Evolutionary conservation across 164 flowering plant genomes (phyloP).

Genomic region (Kingdonia uniflora): DNA sequence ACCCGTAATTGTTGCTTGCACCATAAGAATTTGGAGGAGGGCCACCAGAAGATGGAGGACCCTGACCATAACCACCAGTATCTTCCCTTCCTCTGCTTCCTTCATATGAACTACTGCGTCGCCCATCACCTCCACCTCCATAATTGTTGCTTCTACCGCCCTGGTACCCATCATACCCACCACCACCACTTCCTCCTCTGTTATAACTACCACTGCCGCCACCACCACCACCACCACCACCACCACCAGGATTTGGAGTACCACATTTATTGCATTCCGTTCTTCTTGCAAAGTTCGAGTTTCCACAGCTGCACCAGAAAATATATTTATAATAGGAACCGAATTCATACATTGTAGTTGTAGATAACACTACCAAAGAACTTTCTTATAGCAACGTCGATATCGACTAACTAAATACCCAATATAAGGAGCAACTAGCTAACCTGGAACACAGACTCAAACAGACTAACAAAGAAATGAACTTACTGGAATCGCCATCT

Average conservation of each 20-base stretch:
- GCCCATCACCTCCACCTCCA: conserved; percentile 45
- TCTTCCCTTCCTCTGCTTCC: conserved; percentile 55
- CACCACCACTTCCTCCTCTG: conserved; percentile 1
- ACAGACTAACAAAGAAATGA: too few species aligned
- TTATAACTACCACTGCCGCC: not conserved
- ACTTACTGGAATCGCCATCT: too few species aligned
- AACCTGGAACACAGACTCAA: too few species aligned
- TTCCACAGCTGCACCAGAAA: conserved; percentile 70
- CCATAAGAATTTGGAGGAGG: conserved; percentile 46
- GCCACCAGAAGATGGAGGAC: conserved; percentile 54
- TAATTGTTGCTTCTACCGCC: too few species aligned
- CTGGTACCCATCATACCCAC: conserved; percentile 30
- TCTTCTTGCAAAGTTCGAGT: conserved; percentile 88
- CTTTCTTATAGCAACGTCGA: too few species aligned
- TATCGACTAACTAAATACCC: too few species aligned
- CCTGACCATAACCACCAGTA: conserved; percentile 49
- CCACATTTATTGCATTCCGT: conserved; percentile 93
- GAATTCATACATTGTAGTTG: too few species aligned
- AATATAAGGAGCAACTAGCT: too few species aligned
- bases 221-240: conserved; percentile 21
- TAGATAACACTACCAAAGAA: too few species aligned
- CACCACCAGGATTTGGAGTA: conserved; percentile 55
- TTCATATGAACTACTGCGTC: conserved; percentile 58
- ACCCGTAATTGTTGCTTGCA: conserved; percentile 43
- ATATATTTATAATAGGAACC: not conserved